Base-by-base conservation (phyloP, 331 rosid species). In the Spiraea crenata region DNA sequence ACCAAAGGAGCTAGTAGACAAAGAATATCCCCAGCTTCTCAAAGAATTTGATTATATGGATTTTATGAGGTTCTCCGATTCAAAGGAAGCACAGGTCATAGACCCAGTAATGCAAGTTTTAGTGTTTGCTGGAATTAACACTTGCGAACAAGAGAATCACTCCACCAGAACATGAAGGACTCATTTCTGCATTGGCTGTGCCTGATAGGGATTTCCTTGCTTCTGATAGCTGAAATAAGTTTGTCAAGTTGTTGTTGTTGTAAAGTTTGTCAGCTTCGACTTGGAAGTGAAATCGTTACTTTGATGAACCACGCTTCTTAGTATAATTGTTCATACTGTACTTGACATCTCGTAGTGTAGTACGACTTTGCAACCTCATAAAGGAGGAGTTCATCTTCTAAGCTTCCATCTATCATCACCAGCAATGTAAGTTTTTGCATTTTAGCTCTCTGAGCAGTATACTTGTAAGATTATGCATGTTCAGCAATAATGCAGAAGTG, bases 201-300 rank as follows among this genome's bases (percentile, higher is more conserved):
- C 90, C 98, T 17, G 80, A 85, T n/a, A 86, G 85, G 3, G 98
- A 97, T 41, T 79, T 86, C 70, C 91, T 92, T 63, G 96, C 98
- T 70, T 90, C 98, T 0, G 96, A 90, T 50, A 90, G 98, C 69
- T 96, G 90, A 46, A 96, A 92, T 82, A 88, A 80, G 83, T 86
- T 46, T 38, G 82, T 92, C 51, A 92, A 88, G 89, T n/a, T n/a
- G n/a, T n/a, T n/a, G n/a, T n/a, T n/a, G n/a, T n/a, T n/a, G n/a
- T n/a, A n/a, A n/a, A n/a, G n/a, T n/a, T n/a, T n/a, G n/a, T n/a
- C n/a, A n/a, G n/a, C n/a, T n/a, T n/a, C n/a, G n/a, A n/a, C 91
- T 90, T 39, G n/a, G n/a, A 90, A 92, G 83, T 91, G 69, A 82
- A 46, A 7, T 63, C 8, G 40, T 25, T 55, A 69, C 65, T 59